Evolutionary conservation across 192 early-diverging fungal genomes (phyloP).

Genomic region (Pecoramyces ruminantium): DNA sequence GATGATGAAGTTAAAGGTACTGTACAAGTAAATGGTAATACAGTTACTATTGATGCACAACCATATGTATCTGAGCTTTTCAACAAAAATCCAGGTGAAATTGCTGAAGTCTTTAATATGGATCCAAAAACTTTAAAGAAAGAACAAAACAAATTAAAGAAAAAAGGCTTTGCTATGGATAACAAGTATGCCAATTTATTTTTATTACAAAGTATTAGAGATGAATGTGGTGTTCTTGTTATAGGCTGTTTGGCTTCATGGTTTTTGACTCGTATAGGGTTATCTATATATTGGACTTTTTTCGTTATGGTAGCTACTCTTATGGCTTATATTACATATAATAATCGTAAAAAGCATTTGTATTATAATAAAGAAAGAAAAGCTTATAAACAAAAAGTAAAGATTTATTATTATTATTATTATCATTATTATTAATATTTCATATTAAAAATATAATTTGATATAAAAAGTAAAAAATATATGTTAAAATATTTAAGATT

Average conservation of each 20-base stretch:
- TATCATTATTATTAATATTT: no score
- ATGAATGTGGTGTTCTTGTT: not conserved
- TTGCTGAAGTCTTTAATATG: not conserved
- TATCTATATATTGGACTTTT: not conserved
- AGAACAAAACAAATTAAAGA: not conserved
- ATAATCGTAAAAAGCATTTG: not conserved
- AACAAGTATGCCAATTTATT: not conserved
- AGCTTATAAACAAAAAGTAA: not conserved
- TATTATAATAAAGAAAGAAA: not conserved
- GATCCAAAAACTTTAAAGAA: not conserved
- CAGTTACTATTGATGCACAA: not conserved
- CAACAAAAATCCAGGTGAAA: not conserved
- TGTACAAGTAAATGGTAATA: not conserved
- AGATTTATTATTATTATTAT: no score
- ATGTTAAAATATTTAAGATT: no score
- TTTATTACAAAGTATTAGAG: not conserved
- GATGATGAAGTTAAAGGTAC: not conserved
- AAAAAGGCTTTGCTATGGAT: not conserved
- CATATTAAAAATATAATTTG: no score
- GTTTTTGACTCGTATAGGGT: not conserved
- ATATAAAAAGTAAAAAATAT: no score
- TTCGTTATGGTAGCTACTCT: not conserved
- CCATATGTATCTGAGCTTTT: not conserved
- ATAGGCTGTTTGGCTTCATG: not conserved
- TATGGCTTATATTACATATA: not conserved